Evolutionary conservation across 2,329 filamentous ascomycete genomes (phyloP), one percentile per base, ranked within the genome.

Genomic region (Tolypocladium capitatum): DNA sequence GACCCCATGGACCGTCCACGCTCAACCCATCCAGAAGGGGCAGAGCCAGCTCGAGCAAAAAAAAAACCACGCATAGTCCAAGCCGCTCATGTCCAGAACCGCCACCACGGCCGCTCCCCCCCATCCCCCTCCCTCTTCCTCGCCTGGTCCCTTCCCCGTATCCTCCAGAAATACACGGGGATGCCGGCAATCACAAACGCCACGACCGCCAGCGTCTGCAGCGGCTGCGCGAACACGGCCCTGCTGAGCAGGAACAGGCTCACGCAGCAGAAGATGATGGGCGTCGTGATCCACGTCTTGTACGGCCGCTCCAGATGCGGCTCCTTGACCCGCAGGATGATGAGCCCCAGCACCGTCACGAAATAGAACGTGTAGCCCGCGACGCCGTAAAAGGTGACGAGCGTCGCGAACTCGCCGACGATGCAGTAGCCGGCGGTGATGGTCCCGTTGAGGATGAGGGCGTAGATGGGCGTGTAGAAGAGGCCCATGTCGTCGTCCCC

Each of bases 301-400:
- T 98, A 98, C 1, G 92, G 91, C 27, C 92, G 72, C 63, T 96
- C 89, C 42, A 98, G 75, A 52, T 83, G 74, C 4, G 92, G 92
- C 64, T 98, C 92, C 52, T 78, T 78, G 30, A 97, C 87, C 30
- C 92, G 77, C 52, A 98, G 73, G 46, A 98, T 78, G 52, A 98
- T 96, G 44, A 98, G 74, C 0, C 92, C 92, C 0, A 98, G 77
- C 0, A 98, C 92, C 0, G 91, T 94, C 48, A 94, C 70, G 65
- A 98, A 98, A 69, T 98, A 98, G 63, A 98, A 98, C 0, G 87
- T 87, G 64, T 98, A 98, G 14, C 90, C 90, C 0, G 92, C 92
- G 13, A 98, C 92, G 48, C 92, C 92, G 68, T 97, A 97, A 63
- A 98, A 98, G 0, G 92, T 97, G 49, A 97, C 76, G 2, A 98